Conservation (phyloP, 1,284 basidiomycete species). For the Schizophyllum amplum region DNA sequence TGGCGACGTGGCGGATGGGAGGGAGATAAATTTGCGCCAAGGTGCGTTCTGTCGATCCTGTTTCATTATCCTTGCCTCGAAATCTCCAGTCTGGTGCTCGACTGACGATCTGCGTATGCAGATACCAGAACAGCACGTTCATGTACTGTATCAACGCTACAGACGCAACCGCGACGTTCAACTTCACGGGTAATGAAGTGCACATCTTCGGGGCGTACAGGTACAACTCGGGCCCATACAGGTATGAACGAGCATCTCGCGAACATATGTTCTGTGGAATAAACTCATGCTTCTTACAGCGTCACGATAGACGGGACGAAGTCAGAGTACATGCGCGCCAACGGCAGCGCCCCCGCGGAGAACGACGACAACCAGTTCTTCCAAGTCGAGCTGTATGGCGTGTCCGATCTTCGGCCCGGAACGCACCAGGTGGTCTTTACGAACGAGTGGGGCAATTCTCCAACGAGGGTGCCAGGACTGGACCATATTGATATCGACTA, state of each 20-base stretch:
- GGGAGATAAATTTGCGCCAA: background rate
- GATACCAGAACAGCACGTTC: background rate
- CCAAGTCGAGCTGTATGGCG: background rate
- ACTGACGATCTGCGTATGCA: background rate
- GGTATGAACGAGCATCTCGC: background rate
- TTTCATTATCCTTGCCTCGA: background rate
- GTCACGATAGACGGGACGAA: background rate
- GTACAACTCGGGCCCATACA: background rate
- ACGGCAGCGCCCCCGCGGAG: background rate
- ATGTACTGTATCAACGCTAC: background rate
- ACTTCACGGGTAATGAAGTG: background rate
- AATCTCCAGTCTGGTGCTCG: too few species aligned
- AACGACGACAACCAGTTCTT: background rate
- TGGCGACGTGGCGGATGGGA: background rate
- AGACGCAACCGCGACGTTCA: background rate
- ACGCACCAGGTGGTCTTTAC: background rate
- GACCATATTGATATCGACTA: background rate
- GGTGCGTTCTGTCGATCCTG: background rate
- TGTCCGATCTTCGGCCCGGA: background rate
- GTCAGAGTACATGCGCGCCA: background rate
- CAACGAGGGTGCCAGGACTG: background rate
- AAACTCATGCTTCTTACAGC: background rate
- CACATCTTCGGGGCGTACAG: background rate
- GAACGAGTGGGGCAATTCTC: background rate
- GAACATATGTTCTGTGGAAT: background rate